Percentiles rank a stretch among this genome's conserved stretches.
phyloP scores from a whole-genome alignment of 805 yeast species.

The Cyberlindnera xylosilytica region DNA sequence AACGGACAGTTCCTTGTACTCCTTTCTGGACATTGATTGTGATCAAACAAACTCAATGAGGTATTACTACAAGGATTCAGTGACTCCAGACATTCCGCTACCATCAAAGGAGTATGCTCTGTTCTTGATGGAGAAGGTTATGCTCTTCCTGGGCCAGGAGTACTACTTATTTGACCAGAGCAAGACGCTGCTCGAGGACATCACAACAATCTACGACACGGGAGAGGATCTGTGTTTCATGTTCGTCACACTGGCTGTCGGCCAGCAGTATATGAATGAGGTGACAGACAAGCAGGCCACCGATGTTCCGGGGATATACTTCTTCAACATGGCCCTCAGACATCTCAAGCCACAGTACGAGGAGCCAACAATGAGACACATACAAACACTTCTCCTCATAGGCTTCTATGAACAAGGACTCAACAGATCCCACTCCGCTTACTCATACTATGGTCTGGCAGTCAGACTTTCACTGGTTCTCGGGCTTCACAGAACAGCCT shows the following conservation, averaged over 20 bases:
- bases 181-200: constrained; percentile 10
- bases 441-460: constrained; percentile 34
- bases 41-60: constrained; percentile 21
- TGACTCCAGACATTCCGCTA: constrained; percentile 12
- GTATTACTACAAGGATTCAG: constrained; percentile 17
- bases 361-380: constrained; percentile 30
- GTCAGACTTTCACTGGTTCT: constrained; percentile 30
- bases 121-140: constrained; percentile 18
- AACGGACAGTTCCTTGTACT: constrained; percentile 25
- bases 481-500: constrained; percentile 31
- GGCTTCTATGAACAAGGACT: constrained; percentile 36
- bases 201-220: constrained; percentile 14
- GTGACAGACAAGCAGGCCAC: neutral
- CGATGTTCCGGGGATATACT: constrained; percentile 26
- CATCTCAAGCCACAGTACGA: constrained; percentile 31
- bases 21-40: constrained; percentile 24
- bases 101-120: constrained; percentile 18
- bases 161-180: constrained; percentile 23
- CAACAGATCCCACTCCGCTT: constrained; percentile 35
- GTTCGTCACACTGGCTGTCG: constrained; percentile 26
- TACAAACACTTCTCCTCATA: constrained; percentile 33
- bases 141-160: constrained; percentile 24
- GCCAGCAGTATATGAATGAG: constrained; percentile 26
- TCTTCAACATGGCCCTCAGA: constrained; percentile 30
- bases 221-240: constrained; percentile 18